Percentiles rank a stretch among this genome's conserved stretches.
Evolutionary conservation across 495 filamentous ascomycete genomes (phyloP).

Genomic region (Lentithecium fluviatile): DNA sequence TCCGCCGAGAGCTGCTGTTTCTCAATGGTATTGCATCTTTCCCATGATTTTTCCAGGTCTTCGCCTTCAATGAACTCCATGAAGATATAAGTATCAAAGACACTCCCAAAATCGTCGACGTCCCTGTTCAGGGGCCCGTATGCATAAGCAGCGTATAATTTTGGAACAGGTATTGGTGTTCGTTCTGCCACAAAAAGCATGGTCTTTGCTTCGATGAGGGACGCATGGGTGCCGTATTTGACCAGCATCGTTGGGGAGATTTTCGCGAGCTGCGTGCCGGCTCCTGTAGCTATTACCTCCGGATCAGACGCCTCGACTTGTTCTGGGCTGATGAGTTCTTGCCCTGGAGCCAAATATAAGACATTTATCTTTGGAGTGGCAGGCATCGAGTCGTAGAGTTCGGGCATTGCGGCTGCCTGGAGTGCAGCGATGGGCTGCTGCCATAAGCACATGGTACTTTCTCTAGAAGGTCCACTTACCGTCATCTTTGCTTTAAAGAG

Average conservation of each 20-base stretch:
- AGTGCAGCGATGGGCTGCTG: constrained; percentile 16
- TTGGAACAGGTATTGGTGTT: constrained; percentile 18
- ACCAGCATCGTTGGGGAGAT: constrained; percentile 11
- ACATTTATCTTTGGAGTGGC: constrained; percentile 14
- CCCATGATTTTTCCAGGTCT: constrained; percentile 15
- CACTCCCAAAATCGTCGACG: constrained; percentile 9
- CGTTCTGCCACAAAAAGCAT: constrained; percentile 9
- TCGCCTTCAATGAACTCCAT: constrained; percentile 23
- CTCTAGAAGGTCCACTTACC: constrained; percentile 10
- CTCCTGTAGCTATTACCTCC: constrained; percentile 8
- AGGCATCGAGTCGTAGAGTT: constrained; percentile 12
- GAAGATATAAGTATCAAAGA: constrained; percentile 23
- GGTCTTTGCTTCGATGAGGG: constrained; percentile 18
- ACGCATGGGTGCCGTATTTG: constrained; percentile 14
- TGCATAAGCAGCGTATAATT: constrained; percentile 17
- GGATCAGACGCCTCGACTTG: constrained; percentile 12
- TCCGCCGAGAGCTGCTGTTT: too few relatives aligned
- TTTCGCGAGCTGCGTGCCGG: constrained; percentile 8
- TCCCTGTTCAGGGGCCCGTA: constrained; percentile 18
- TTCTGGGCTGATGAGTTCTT: constrained; percentile 15
- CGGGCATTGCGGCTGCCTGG: constrained; percentile 17
- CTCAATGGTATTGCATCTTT: constrained; percentile 7
- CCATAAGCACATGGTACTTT: constrained; percentile 8
- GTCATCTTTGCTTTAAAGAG: too few relatives aligned
- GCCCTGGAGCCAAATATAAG: constrained; percentile 7